Base-by-base conservation (phyloP, 2,329 filamentous ascomycete genomes). In the Akanthomyces lecanii region DNA sequence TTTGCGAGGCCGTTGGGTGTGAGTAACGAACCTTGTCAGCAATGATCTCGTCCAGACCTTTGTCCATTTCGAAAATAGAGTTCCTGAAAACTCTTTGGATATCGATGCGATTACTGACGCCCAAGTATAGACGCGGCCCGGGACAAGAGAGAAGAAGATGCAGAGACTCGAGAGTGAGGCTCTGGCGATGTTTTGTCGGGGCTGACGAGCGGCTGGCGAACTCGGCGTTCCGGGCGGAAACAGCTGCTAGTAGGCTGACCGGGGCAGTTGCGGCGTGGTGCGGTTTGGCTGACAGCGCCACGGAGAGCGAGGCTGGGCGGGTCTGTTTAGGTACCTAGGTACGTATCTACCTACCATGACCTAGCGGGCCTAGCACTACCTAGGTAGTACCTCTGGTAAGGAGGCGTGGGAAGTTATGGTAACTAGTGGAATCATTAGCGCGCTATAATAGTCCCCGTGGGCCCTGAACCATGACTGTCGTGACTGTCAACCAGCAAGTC, bases 41-140 rank as follows among this genome's bases (percentile, higher is more conserved):
- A 67, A 84, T 81, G 69, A 84, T 84, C 71, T 85, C 82, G 71
- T 84, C 82, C 38, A 84, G 79, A 63, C 81, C 82, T 68, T 79
- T 81, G 67, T 82, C 81, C 79, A 84, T 81, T 65, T 77, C 79
- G 65, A 30, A 55, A 25, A 21, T 36, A 21, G 21, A 21, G 6
- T 12, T 5, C 2, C 30, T 25, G 16, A 8, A 21, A 16, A 36
- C 30, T 58, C 28, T 4, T n/a, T n/a, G n/a, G 44, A 36, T 42
- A n/a, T 18, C 1, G 8, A 21, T 40, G 23, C 11, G 25, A 11
- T 36, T 36, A 23, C 14, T 33, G 51, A 51, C 40, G 23, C 21
- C 44, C 45, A 7, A 51, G 16, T 14, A 28, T 36, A 51, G 47
- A 16, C 57, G 16, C 23, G 14, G n/a, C 10, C 23, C 57, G n/a